Evolutionary conservation across 2,329 filamentous ascomycete species (phyloP), one percentile per base, ranked within the genome.

Genomic region (Chrysoporthe austroafricana): DNA sequence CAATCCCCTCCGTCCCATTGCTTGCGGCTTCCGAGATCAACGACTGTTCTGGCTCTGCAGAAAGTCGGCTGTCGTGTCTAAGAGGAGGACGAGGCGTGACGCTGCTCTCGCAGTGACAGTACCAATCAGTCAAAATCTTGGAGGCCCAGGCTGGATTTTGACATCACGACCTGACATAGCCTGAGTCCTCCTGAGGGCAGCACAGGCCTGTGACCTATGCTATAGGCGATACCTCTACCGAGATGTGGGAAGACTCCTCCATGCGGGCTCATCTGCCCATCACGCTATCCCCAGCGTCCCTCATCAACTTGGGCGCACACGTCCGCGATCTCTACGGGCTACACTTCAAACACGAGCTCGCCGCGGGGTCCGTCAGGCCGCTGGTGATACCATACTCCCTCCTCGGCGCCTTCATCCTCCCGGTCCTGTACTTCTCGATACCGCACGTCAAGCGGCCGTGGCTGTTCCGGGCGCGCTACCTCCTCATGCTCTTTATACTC

Each of bases 391-490:
- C 86, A 0, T 83, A 85, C 67, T 78, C 81, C 66, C 67, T 88
- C 7, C 68, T 86, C 32, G 83, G 81, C 3, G 73, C 80, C 39
- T 78, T 84, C 57, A 60, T 87, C 54, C 65, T 90, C 2, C 84
- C 86, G 0, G 75, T 82, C 0, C 70, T 86, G 3, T 90, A 88
- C 75, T 80, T 90, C 16, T 77, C 83, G 61, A 79, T 90, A 68
- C 85, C 86, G 1, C 86, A 90, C 72, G 78, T 75, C 43, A 76
- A 78, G 1, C 78, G 82, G 9, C 81, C 81, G 5, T 85, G 83
- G 83, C 71, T 88, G 13, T 86, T 85, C 71, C 77, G 73, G 9
- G 79, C 81, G 43, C 77, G 83, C 56, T 88, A 84, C 82, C 75
- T 82, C 14, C 79, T 89, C 26, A 76, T 85, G 65, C 79, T 77